A percentile compares a stretch with the other conserved stretches of the same genome.
Evolutionary conservation across 139 green algal genomes (phyloP).

Genomic region (Closterium sp.): DNA sequence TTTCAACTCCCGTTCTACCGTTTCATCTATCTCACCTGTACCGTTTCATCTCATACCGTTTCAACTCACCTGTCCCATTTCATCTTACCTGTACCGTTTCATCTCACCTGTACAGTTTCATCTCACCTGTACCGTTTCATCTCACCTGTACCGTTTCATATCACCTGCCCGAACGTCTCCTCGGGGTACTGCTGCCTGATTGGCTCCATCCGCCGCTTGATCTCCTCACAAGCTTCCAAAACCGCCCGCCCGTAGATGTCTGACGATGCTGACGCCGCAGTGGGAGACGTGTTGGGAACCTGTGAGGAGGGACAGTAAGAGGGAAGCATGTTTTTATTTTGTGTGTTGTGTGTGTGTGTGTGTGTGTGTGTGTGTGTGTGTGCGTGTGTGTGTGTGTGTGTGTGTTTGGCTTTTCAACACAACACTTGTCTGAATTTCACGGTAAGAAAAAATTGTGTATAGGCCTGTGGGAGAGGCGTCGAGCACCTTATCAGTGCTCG

Average conservation of each 20-base stretch:
- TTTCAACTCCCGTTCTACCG: background rate
- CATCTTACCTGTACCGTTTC: background rate
- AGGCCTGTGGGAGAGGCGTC: background rate
- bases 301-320: conserved; percentile 25
- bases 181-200: conserved; percentile 36
- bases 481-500: too few species aligned
- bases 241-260: conserved; percentile 92
- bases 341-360: too few species aligned
- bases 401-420: too few species aligned
- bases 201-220: conserved; percentile 76
- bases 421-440: too few species aligned
- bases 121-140: background rate
- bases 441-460: too few species aligned
- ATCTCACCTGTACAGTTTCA: background rate
- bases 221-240: conserved; percentile 86
- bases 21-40: background rate
- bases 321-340: background rate
- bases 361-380: too few species aligned
- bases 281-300: conserved; percentile 92
- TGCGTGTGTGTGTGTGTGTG: too few species aligned
- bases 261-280: conserved; percentile 81
- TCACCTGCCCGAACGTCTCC: conserved; percentile 54
- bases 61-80: background rate
- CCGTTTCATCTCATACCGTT: background rate
- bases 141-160: conserved; percentile 17